These are phyloP conservation scores for Ophiobolus disseminans DNA, from an alignment of 2,329 filamentous ascomycete genomes.

Conservation along the genomic window DNA sequence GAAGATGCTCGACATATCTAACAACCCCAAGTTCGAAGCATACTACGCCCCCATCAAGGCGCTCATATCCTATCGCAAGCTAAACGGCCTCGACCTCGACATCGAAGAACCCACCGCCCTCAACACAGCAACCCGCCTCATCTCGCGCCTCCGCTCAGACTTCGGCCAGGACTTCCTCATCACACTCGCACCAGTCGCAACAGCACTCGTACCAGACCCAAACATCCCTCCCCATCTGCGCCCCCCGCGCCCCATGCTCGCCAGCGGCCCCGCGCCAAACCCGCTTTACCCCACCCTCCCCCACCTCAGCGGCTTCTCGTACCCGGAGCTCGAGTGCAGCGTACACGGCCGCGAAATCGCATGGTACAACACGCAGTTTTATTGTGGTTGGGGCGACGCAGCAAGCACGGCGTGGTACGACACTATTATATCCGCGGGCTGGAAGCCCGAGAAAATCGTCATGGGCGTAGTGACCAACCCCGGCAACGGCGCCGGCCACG, in stretches of 20 bases:
- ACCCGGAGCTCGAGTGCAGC: conserved; percentile 71
- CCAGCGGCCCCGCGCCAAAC: conserved; percentile 40
- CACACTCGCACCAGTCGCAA: conserved; percentile 81
- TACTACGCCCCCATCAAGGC: conserved; percentile 75
- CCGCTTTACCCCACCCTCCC: conserved; percentile 47
- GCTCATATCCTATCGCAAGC: conserved; percentile 64
- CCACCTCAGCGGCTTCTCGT: conserved; percentile 83
- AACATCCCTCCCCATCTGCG: conserved; percentile 40
- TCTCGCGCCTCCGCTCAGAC: conserved; percentile 61
- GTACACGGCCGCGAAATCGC: conserved; percentile 60
- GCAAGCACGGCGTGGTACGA: conserved; percentile 60
- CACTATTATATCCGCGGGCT: conserved; percentile 67
- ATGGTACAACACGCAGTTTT: conserved; percentile 94
- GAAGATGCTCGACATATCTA: conserved; percentile 1
- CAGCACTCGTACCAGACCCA: conserved; percentile 66
- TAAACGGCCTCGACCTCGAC: conserved; percentile 51
- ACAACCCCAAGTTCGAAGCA: conserved; percentile 65
- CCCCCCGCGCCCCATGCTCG: conserved; percentile 38
- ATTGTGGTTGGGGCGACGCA: conserved; percentile 84
- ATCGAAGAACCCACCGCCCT: conserved; percentile 76
- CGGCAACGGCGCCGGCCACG: conserved; percentile 70
- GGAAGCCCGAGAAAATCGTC: conserved; percentile 75
- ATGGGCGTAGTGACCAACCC: conserved; percentile 82
- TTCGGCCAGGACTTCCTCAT: conserved; percentile 76
- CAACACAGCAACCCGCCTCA: conserved; percentile 63